These are phyloP conservation scores for Ceratocystis diversiconidia DNA, from an alignment of 2,329 filamentous ascomycete genomes.

Conservation along the genomic window DNA sequence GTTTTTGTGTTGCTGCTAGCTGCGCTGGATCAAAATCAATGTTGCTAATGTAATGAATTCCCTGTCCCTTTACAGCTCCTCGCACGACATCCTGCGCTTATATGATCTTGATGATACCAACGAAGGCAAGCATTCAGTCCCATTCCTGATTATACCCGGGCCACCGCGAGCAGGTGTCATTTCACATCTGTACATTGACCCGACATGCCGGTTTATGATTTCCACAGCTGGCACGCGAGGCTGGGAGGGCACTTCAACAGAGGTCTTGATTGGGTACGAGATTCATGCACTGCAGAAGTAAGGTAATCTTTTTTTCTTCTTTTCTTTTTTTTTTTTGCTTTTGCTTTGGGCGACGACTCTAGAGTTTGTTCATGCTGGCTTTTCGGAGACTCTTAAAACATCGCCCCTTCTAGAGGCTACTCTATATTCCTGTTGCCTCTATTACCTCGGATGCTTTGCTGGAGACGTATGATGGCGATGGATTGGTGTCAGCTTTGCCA, in stretches of 20 bases:
- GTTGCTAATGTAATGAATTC: too few species aligned
- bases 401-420: background rate
- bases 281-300: slow-evolving; percentile 33
- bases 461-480: background rate
- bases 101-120: slow-evolving; percentile 68
- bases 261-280: slow-evolving; percentile 89
- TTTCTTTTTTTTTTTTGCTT: too few species aligned
- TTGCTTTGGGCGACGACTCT: too few species aligned
- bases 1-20: slow-evolving; percentile 17
- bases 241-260: slow-evolving; percentile 84
- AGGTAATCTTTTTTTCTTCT: background rate
- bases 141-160: slow-evolving; percentile 91
- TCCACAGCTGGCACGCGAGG: slow-evolving; percentile 83
- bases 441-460: background rate
- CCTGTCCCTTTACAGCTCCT: slow-evolving; percentile 44
- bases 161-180: slow-evolving; percentile 74
- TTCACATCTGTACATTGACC: slow-evolving; percentile 72
- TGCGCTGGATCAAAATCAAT: too few species aligned
- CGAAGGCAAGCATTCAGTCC: slow-evolving; percentile 60
- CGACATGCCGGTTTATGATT: slow-evolving; percentile 78
- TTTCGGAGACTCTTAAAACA: background rate
- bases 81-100: slow-evolving; percentile 80
- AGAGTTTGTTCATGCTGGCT: background rate
- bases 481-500: background rate
- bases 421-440: too few species aligned